phyloP scores from a whole-genome alignment of 257 asterid genomes.

The Buddleja alternifolia region DNA sequence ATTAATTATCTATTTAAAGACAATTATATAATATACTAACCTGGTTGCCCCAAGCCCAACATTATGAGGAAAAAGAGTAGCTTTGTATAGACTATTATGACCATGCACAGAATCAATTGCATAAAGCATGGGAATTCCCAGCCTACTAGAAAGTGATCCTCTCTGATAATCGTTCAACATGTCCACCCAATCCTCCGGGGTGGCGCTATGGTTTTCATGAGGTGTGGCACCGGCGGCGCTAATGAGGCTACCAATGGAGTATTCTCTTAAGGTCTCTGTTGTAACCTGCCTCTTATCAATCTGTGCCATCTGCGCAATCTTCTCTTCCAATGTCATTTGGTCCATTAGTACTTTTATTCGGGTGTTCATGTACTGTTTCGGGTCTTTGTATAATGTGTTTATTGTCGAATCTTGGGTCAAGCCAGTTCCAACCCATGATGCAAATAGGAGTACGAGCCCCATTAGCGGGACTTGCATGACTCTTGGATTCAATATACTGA shows the following conservation, averaged over 20 bases:
- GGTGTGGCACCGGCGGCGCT: conserved; percentile 24
- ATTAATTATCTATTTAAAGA: not conserved
- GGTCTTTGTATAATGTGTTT: conserved; percentile 32
- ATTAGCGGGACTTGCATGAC: not conserved
- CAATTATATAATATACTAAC: not conserved
- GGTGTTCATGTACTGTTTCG: not conserved
- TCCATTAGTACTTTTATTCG: conserved; percentile 23
- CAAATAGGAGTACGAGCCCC: conserved; percentile 8
- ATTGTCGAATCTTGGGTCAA: conserved; percentile 4
- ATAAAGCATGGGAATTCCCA: conserved; percentile 15
- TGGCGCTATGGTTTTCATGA: conserved; percentile 16
- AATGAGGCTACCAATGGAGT: conserved; percentile 24
- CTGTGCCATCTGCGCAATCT: conserved; percentile 40
- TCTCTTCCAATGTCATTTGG: conserved; percentile 31
- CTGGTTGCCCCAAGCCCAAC: conserved; percentile 31
- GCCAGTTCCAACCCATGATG: conserved; percentile 11
- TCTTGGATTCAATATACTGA: no score
- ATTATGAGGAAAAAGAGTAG: conserved; percentile 33
- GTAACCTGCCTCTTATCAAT: conserved; percentile 19
- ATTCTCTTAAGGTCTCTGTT: conserved; percentile 8
- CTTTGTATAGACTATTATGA: conserved; percentile 18
- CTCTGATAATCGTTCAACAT: conserved; percentile 17
- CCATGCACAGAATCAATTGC: conserved; percentile 27
- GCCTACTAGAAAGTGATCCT: conserved; percentile 16
- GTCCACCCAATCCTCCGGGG: conserved; percentile 29